Percentiles rank a stretch among this genome's conserved stretches.
phyloP scores from a whole-genome alignment of 2,329 filamentous ascomycete genomes.

The Dactylonectria macrodidyma region DNA sequence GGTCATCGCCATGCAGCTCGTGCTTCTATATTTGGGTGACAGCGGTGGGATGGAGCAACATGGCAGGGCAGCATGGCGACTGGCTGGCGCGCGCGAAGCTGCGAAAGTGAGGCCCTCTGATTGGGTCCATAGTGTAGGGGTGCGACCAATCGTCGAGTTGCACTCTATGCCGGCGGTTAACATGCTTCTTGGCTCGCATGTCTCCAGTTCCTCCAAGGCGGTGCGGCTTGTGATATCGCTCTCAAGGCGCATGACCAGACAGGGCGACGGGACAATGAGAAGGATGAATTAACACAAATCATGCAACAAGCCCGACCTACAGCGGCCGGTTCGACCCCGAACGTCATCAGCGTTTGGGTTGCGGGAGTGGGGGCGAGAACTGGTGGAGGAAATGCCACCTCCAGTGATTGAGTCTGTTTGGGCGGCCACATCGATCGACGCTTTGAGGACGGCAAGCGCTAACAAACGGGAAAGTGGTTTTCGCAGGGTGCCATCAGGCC shows the following conservation, averaged over 20 bases:
- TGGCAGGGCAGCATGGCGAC: conserved; percentile 41
- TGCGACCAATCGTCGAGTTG: conserved; percentile 39
- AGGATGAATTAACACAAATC: conserved; percentile 43
- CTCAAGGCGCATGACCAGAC: conserved; percentile 41
- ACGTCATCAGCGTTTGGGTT: conserved; percentile 28
- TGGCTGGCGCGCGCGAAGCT: conserved; percentile 59
- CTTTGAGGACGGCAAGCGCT: conserved; percentile 16
- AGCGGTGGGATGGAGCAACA: conserved; percentile 36
- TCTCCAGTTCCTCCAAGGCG: conserved; percentile 25
- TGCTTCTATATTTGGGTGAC: conserved; percentile 56
- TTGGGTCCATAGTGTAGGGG: conserved; percentile 40
- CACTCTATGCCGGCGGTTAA: conserved; percentile 47
- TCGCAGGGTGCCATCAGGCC: conserved; percentile 18
- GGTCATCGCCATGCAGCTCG: conserved; percentile 21
- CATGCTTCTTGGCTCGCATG: conserved; percentile 38
- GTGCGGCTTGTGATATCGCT: conserved; percentile 43
- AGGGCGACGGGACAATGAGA: conserved; percentile 37
- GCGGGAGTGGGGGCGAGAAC: conserved; percentile 16
- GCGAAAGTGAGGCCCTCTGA: conserved; percentile 41
- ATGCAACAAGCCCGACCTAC: conserved; percentile 40
- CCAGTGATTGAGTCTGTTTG: conserved; percentile 18
- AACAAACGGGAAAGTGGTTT: neutral
- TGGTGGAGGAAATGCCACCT: conserved; percentile 14
- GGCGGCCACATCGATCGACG: conserved; percentile 21
- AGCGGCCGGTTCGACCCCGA: conserved; percentile 29